A percentile compares a stretch with the other conserved stretches of the same genome.
Conservation (phyloP, 73 alveolate genomes). For the Paramecium biaurelia region DNA sequence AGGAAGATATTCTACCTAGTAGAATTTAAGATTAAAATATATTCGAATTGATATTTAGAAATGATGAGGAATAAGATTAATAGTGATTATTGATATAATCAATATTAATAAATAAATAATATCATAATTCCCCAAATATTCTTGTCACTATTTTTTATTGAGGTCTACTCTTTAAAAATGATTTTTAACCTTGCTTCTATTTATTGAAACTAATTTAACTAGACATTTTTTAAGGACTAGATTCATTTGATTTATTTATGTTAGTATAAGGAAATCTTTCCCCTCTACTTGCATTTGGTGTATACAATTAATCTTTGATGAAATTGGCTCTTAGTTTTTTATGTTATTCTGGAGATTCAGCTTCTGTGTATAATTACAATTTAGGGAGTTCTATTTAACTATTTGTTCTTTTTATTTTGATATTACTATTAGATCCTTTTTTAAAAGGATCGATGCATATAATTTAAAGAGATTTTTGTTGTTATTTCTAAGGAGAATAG, state of each 20-base stretch:
- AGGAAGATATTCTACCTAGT: neutral
- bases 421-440: neutral
- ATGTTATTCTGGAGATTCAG: neutral
- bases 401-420: constrained; percentile 16
- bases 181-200: neutral
- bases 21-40: neutral
- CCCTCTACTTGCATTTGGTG: constrained; percentile 17
- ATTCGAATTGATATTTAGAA: constrained; percentile 1
- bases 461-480: constrained; percentile 12
- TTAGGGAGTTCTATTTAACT: constrained; percentile 33
- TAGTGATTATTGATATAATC: neutral
- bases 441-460: neutral
- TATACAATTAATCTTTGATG: neutral
- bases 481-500: neutral
- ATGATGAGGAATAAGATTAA: neutral
- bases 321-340: neutral
- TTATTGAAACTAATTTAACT: neutral
- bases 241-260: neutral
- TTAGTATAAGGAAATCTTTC: neutral
- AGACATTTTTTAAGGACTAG: neutral
- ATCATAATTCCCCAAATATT: constrained; percentile 50
- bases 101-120: neutral
- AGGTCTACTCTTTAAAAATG: constrained; percentile 40
- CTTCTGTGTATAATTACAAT: neutral
- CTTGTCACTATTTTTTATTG: constrained; percentile 31